phyloP scores from a whole-genome alignment of 257 asterid genomes.

The Solanum ossicruentum region DNA sequence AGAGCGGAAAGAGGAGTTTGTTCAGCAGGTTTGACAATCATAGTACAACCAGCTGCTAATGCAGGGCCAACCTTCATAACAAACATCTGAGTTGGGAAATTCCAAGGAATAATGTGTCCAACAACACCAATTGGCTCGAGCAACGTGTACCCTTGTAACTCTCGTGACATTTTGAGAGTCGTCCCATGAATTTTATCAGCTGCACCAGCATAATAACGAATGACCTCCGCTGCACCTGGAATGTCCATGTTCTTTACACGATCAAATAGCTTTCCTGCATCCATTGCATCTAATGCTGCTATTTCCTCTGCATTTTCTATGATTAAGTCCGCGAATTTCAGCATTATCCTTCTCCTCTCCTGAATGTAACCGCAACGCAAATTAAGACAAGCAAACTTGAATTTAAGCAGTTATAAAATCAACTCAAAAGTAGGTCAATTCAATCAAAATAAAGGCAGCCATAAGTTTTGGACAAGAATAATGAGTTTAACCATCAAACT shows the following conservation, averaged over 20 bases:
- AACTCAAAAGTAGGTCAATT: neutral
- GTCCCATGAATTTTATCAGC: constrained; percentile 34
- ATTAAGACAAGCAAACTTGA: neutral
- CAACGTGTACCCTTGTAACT: constrained; percentile 23
- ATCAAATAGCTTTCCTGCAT: constrained; percentile 19
- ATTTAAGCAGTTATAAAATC: neutral
- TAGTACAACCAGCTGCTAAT: constrained; percentile 32
- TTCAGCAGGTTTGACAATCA: constrained; percentile 33
- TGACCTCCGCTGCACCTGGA: constrained; percentile 1
- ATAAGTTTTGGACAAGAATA: neutral
- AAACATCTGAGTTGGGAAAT: constrained; percentile 22
- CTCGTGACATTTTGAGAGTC: constrained; percentile 21
- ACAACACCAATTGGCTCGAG: constrained; percentile 35
- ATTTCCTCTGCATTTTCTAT: constrained; percentile 16
- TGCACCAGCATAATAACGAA: constrained; percentile 33
- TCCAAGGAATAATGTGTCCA: constrained; percentile 39
- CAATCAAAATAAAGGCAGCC: neutral
- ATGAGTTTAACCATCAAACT: neutral
- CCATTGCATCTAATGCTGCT: constrained; percentile 23
- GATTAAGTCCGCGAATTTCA: constrained; percentile 26
- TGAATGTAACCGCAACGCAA: neutral
- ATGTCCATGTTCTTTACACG: constrained; percentile 12
- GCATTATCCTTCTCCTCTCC: constrained; percentile 22
- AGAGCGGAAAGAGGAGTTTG: constrained; percentile 31
- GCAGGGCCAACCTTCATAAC: constrained; percentile 20